Conservation (phyloP, 495 filamentous ascomycete genomes). For the Penicillium desertorum region DNA sequence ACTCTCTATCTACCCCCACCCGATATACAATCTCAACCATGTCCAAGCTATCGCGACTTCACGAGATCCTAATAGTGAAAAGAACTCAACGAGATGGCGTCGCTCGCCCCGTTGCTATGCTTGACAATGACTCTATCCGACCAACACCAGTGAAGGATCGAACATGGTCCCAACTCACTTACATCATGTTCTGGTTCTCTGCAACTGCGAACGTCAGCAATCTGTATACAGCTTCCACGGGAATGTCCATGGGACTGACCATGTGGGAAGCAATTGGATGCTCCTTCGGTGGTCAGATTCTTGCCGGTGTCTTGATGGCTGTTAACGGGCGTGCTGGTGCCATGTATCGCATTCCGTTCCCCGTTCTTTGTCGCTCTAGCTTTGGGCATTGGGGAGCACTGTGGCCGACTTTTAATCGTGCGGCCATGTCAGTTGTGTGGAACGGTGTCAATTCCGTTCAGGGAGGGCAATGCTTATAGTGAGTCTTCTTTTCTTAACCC, state of each 20-base stretch:
- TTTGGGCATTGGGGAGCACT: constrained; percentile 38
- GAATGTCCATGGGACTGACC: constrained; percentile 35
- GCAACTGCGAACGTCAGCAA: constrained; percentile 43
- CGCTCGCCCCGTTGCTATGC: constrained; percentile 20
- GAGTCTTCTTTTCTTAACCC: not conserved
- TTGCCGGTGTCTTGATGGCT: constrained; percentile 35
- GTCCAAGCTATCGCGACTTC: constrained; percentile 19
- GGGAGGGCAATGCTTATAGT: constrained; percentile 42
- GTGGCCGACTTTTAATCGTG: constrained; percentile 42
- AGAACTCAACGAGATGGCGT: constrained; percentile 24
- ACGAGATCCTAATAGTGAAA: constrained; percentile 24
- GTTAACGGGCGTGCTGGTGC: constrained; percentile 40
- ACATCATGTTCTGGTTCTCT: constrained; percentile 43
- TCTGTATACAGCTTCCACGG: constrained; percentile 37
- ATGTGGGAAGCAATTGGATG: constrained; percentile 42
- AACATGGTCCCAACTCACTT: constrained; percentile 40
- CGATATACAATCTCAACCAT: constrained; percentile 8
- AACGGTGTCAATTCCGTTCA: constrained; percentile 40
- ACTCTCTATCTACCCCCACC: not conserved
- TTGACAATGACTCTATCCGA: constrained; percentile 42
- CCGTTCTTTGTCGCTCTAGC: constrained; percentile 36
- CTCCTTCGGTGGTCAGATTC: constrained; percentile 34
- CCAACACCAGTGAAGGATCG: constrained; percentile 34
- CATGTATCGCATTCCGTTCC: constrained; percentile 40
- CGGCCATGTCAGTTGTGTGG: constrained; percentile 42